These are phyloP conservation scores for Lepiota brunneoincarnata DNA, from an alignment of 768 basidiomycete genomes.

Conservation along the genomic window DNA sequence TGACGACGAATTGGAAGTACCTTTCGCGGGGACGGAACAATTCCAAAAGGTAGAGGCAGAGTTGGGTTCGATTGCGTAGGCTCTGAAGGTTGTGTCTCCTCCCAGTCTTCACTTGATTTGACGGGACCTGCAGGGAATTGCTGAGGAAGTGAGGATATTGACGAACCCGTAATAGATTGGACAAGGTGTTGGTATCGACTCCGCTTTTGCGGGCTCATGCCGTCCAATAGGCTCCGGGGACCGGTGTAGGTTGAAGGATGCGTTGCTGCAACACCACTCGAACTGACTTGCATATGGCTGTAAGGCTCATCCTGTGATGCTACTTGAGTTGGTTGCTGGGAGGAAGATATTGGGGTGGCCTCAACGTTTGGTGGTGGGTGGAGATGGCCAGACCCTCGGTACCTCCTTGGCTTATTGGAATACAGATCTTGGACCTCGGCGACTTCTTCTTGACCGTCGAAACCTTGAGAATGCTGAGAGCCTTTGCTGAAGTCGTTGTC, in stretches of 20 bases:
- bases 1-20: constrained; percentile 1
- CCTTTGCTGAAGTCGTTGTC: constrained; percentile 19
- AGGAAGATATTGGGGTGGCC: constrained; percentile 2
- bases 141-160: constrained; percentile 13
- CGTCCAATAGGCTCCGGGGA: constrained; percentile 10
- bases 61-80: constrained; percentile 7
- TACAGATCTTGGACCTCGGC: constrained; percentile 10
- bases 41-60: constrained; percentile 2
- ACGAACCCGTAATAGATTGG: constrained; percentile 2
- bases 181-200: constrained; percentile 11
- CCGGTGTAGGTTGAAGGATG: constrained; percentile 8
- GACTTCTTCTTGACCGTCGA: constrained; percentile 9
- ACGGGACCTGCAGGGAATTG: constrained; percentile 15
- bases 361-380: not conserved
- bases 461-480: constrained; percentile 16
- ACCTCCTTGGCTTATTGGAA: not conserved
- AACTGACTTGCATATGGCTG: not conserved
- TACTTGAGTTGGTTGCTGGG: constrained; percentile 22
- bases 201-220: constrained; percentile 15
- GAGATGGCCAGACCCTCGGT: not conserved
- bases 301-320: constrained; percentile 36
- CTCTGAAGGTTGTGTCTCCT: constrained; percentile 23
- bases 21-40: not conserved
- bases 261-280: not conserved
- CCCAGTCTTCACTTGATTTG: constrained; percentile 2